These are phyloP conservation scores for Cordyceps farinosa DNA, from an alignment of 2,329 filamentous ascomycete species.

Conservation along the genomic window DNA sequence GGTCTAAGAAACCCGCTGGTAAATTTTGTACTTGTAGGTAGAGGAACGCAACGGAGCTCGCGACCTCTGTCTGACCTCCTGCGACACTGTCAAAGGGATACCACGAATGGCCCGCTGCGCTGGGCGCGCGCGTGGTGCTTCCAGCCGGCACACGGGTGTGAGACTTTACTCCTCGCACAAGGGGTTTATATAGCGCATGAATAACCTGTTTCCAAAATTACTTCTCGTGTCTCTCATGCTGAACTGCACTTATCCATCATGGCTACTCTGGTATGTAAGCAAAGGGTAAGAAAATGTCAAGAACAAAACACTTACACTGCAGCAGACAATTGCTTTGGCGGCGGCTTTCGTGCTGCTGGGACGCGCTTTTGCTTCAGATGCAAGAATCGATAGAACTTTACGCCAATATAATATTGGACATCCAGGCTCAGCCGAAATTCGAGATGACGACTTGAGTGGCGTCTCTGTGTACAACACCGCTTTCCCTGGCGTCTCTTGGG, in stretches of 20 bases:
- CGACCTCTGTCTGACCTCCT: too few relatives aligned
- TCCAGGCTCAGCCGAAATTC: neutral
- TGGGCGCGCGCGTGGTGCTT: too few relatives aligned
- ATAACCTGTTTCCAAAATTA: neutral
- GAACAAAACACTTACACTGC: neutral
- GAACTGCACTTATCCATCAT: neutral
- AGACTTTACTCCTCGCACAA: neutral
- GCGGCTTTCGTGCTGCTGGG: neutral
- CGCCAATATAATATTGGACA: neutral
- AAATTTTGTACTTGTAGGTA: too few relatives aligned
- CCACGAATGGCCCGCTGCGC: too few relatives aligned
- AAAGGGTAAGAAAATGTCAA: too few relatives aligned
- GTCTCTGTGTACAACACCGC: conserved; percentile 22
- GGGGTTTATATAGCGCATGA: neutral
- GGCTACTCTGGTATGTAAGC: neutral
- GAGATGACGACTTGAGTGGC: neutral
- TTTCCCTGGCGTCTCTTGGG: conserved; percentile 28
- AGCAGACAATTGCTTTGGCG: neutral
- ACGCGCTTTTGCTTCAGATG: neutral
- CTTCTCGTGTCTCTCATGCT: neutral
- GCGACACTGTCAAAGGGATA: too few relatives aligned
- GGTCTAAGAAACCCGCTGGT: too few relatives aligned
- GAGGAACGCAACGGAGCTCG: too few relatives aligned
- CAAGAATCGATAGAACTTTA: neutral
- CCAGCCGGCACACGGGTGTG: too few relatives aligned